Conservation (phyloP, 2,329 filamentous ascomycete genomes). For the Cladosporium sp. region DNA sequence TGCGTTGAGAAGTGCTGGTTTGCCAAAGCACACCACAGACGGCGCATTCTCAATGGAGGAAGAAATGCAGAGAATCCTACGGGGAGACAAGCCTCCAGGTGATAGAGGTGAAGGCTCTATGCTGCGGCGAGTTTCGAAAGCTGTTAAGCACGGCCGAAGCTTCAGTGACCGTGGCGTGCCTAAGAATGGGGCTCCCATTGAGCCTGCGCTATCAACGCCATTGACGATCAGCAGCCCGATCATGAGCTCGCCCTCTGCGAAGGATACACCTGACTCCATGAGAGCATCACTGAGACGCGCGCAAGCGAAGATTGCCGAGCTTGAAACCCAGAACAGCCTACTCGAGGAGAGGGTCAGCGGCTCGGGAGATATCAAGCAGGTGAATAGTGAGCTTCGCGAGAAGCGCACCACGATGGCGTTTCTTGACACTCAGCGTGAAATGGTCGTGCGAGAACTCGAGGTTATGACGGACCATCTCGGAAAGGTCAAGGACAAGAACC, state of each 20-base stretch:
- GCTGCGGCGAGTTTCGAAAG: slow-evolving; percentile 84
- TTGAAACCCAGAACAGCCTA: slow-evolving; percentile 70
- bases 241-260: slow-evolving; percentile 49
- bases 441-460: slow-evolving; percentile 89
- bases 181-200: slow-evolving; percentile 5
- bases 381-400: slow-evolving; percentile 83
- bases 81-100: slow-evolving; percentile 53
- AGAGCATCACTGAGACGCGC: slow-evolving; percentile 75
- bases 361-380: slow-evolving; percentile 62
- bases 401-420: slow-evolving; percentile 96
- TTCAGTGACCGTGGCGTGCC: slow-evolving; percentile 59
- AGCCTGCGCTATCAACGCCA: slow-evolving; percentile 17
- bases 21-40: slow-evolving; percentile 61
- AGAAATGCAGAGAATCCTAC: slow-evolving; percentile 86
- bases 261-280: slow-evolving; percentile 42
- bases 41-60: slow-evolving; percentile 93
- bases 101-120: slow-evolving; percentile 56
- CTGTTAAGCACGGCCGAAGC: slow-evolving; percentile 86
- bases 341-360: slow-evolving; percentile 52
- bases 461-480: slow-evolving; percentile 85
- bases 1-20: slow-evolving; percentile 27
- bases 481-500: slow-evolving; percentile 75
- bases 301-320: slow-evolving; percentile 79
- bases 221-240: slow-evolving; percentile 26
- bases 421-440: slow-evolving; percentile 89